Evolutionary conservation across 225 moss, liverwort and hornwort genomes (phyloP).

Genomic region (Bryoerythrophyllum caledonicum): DNA sequence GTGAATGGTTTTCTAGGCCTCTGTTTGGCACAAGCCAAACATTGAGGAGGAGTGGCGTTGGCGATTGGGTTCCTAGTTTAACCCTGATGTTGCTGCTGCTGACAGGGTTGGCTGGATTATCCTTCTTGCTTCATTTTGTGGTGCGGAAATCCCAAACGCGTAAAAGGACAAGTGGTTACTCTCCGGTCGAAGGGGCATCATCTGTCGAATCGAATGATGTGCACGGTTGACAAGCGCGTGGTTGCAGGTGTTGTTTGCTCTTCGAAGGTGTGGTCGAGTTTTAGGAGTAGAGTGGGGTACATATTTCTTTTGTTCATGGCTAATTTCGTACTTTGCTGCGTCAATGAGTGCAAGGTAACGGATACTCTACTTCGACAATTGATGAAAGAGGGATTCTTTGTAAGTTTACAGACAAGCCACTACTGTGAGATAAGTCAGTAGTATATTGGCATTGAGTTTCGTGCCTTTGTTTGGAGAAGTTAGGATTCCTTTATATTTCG

Average conservation of each 20-base stretch:
- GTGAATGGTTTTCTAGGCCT: conserved; percentile 66
- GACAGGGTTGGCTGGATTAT: conserved; percentile 33
- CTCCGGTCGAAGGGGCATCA: conserved; percentile 39
- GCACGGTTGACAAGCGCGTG: conserved; percentile 17
- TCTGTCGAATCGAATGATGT: conserved; percentile 58
- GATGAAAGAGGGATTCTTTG: not conserved
- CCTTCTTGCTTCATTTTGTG: conserved; percentile 33
- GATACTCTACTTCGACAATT: conserved; percentile 1
- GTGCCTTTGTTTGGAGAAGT: not conserved
- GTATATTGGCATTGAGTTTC: not conserved
- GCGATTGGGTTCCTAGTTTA: conserved; percentile 46
- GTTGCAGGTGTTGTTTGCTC: conserved; percentile 7
- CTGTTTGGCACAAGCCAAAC: conserved; percentile 53
- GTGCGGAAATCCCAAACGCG: conserved; percentile 43
- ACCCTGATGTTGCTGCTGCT: conserved; percentile 49
- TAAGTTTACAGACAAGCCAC: not conserved
- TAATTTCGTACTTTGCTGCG: not conserved
- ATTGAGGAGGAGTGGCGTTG: conserved; percentile 33
- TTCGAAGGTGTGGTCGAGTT: conserved; percentile 25
- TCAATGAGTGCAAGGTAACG: not conserved
- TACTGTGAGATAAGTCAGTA: not conserved
- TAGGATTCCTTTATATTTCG: not conserved
- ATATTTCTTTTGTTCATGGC: conserved; percentile 22
- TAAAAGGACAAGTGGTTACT: conserved; percentile 36
- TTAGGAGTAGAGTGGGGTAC: conserved; percentile 22